These are phyloP conservation scores for Zasmidium citrigriseum DNA, from an alignment of 2,329 filamentous ascomycete genomes.

Conservation along the genomic window DNA sequence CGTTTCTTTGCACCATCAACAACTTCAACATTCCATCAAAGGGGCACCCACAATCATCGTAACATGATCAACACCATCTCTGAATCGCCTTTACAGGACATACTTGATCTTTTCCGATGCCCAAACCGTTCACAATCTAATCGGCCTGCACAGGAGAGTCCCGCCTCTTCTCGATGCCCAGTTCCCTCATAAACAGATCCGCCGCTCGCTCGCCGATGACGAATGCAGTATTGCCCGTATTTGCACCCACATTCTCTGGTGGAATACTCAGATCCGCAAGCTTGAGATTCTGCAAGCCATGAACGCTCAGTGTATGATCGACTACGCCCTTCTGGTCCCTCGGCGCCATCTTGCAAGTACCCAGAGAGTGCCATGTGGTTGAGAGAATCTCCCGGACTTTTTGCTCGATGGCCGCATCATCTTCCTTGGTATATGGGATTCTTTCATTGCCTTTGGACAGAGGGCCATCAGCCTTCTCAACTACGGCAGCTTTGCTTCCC, in stretches of 20 bases:
- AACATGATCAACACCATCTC: neutral
- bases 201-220: conserved; percentile 45
- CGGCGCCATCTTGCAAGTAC: conserved; percentile 44
- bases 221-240: conserved; percentile 50
- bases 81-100: neutral
- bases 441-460: conserved; percentile 49
- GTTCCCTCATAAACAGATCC: conserved; percentile 41
- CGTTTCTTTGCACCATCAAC: too few relatives aligned
- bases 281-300: conserved; percentile 44
- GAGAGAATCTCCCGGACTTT: conserved; percentile 44
- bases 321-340: conserved; percentile 42
- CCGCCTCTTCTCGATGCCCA: conserved; percentile 33
- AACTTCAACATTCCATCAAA: too few relatives aligned
- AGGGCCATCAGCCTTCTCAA: conserved; percentile 34
- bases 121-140: neutral
- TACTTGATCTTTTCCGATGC: too few relatives aligned
- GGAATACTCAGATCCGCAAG: conserved; percentile 46
- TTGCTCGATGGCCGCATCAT: conserved; percentile 42
- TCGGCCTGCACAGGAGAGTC: neutral
- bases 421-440: conserved; percentile 44
- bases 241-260: conserved; percentile 47
- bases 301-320: conserved; percentile 41
- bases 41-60: neutral
- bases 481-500: conserved; percentile 47
- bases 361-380: conserved; percentile 45